phyloP scores from a whole-genome alignment of 2,329 filamentous ascomycete species.

The Phyllosticta ampelicida region DNA sequence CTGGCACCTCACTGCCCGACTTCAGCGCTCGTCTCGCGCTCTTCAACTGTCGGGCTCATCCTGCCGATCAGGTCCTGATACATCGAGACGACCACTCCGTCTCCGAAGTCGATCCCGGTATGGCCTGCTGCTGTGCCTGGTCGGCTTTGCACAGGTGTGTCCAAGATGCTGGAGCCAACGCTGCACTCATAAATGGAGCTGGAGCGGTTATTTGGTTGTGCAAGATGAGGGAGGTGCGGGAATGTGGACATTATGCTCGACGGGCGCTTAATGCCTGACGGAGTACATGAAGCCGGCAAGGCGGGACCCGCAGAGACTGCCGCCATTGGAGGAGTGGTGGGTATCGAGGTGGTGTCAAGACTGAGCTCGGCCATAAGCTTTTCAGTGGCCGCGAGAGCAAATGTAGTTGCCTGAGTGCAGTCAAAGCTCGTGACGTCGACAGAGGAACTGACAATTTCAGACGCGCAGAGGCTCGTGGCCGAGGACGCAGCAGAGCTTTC shows the following conservation, averaged over 20 bases:
- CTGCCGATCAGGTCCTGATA: slow-evolving; percentile 4
- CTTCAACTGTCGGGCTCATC: not conserved
- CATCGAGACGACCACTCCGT: slow-evolving; percentile 1
- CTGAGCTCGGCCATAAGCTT: slow-evolving; percentile 8
- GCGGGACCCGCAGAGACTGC: not conserved
- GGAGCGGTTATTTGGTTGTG: not conserved
- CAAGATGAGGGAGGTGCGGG: not conserved
- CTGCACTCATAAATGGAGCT: not conserved
- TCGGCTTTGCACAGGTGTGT: not conserved
- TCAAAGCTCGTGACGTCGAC: not conserved
- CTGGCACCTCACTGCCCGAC: not conserved
- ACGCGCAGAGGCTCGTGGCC: not conserved
- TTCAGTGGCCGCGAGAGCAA: slow-evolving; percentile 5
- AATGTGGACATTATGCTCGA: not conserved
- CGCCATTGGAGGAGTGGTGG: not conserved
- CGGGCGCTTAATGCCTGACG: not conserved
- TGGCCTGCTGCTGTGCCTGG: not conserved
- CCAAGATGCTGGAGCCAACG: not conserved
- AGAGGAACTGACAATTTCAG: not conserved
- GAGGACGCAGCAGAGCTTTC: not conserved
- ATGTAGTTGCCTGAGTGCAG: not conserved
- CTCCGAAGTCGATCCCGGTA: not conserved
- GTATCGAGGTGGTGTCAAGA: not conserved
- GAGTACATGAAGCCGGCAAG: not conserved
- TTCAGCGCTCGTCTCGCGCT: not conserved